Conservation (phyloP, 1,139 yeast genomes). For the Spathaspora sp. region DNA sequence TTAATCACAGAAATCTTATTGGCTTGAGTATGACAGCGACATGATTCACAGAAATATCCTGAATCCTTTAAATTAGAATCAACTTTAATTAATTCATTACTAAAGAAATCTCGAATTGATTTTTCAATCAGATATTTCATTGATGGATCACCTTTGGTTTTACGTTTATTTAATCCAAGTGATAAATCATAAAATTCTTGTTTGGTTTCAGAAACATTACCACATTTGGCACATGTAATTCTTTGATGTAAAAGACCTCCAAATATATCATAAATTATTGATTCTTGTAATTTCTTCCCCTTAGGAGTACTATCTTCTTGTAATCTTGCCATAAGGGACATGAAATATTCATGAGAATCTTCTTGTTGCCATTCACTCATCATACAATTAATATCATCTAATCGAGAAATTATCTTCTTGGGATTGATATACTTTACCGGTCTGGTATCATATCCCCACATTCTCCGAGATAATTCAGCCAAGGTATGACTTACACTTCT, state of each 20-base stretch:
- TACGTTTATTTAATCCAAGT: conserved; percentile 58
- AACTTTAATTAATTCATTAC: conserved; percentile 70
- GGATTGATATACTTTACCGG: conserved; percentile 60
- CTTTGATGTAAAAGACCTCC: conserved; percentile 87
- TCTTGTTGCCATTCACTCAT: conserved; percentile 98
- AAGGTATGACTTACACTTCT: conserved; percentile 69
- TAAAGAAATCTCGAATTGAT: conserved; percentile 77
- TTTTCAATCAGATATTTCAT: conserved; percentile 60
- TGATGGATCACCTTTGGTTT: conserved; percentile 12
- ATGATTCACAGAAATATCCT: conserved; percentile 86
- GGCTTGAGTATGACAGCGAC: conserved; percentile 77
- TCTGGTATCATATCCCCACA: conserved; percentile 53
- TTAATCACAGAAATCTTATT: conserved; percentile 71
- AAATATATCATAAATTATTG: conserved; percentile 86
- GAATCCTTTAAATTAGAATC: conserved; percentile 59
- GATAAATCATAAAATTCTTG: conserved; percentile 95
- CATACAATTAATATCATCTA: conserved; percentile 89
- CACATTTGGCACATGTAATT: conserved; percentile 80
- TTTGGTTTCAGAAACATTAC: conserved; percentile 78
- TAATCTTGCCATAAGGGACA: conserved; percentile 82
- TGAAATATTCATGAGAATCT: conserved; percentile 94
- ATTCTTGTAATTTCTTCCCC: conserved; percentile 76
- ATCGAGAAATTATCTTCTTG: conserved; percentile 63
- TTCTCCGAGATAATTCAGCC: conserved; percentile 67
- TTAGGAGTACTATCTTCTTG: conserved; percentile 93